These are phyloP conservation scores for Trichophyton equinum DNA, from an alignment of 2,329 filamentous ascomycete genomes.

Conservation along the genomic window DNA sequence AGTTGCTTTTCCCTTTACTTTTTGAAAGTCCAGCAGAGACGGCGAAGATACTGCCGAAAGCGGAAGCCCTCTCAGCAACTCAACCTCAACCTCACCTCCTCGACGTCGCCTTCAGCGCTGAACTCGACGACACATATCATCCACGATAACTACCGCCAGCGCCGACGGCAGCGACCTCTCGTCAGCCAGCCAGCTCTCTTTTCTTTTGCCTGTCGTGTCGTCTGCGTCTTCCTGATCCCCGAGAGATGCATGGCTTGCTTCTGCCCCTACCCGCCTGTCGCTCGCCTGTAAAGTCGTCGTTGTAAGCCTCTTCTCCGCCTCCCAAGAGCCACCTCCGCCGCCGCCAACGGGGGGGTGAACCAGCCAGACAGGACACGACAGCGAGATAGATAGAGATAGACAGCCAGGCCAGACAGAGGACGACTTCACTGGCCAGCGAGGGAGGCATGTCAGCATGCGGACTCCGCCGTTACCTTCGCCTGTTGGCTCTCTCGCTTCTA, in stretches of 20 bases:
- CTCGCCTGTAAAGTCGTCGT: background rate
- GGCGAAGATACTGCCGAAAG: background rate
- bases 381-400: background rate
- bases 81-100: background rate
- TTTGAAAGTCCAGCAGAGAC: background rate
- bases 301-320: slow-evolving; percentile 1
- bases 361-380: background rate
- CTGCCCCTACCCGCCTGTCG: background rate
- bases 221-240: background rate
- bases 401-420: background rate
- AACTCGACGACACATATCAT: background rate
- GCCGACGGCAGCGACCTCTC: background rate
- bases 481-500: slow-evolving; percentile 25
- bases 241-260: background rate
- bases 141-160: background rate
- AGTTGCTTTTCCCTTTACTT: too few species aligned
- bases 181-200: background rate
- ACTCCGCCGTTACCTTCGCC: slow-evolving; percentile 30
- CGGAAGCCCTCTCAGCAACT: background rate
- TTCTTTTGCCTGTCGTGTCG: background rate
- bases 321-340: background rate
- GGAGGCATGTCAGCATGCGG: slow-evolving; percentile 27
- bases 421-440: slow-evolving; percentile 16
- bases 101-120: background rate
- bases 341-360: background rate